A percentile compares a stretch with the other conserved stretches of the same genome.
phyloP scores from a whole-genome alignment of 2,329 filamentous ascomycete species.

The Penicillium sclerotiorum region DNA sequence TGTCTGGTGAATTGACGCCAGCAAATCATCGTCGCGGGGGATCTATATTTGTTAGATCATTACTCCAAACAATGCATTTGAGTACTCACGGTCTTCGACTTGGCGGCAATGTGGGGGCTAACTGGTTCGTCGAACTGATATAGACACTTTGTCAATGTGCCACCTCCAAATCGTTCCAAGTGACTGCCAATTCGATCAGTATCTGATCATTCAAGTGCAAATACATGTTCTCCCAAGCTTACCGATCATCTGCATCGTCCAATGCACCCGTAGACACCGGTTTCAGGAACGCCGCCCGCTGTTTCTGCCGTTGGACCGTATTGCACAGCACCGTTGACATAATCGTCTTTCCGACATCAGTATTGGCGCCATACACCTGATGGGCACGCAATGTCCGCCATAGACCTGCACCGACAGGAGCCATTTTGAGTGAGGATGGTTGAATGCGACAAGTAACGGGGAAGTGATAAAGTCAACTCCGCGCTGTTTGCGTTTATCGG shows the following conservation, averaged over 20 bases:
- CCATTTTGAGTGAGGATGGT: slow-evolving; percentile 32
- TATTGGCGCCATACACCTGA: slow-evolving; percentile 83
- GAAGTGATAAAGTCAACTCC: neutral
- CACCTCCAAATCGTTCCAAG: slow-evolving; percentile 60
- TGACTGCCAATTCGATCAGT: slow-evolving; percentile 54
- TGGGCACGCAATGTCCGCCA: slow-evolving; percentile 70
- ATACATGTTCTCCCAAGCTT: slow-evolving; percentile 17
- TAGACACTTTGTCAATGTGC: slow-evolving; percentile 62
- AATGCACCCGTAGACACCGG: slow-evolving; percentile 76
- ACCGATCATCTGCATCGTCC: slow-evolving; percentile 72
- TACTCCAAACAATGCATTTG: slow-evolving; percentile 46
- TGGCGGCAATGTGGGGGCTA: slow-evolving; percentile 76
- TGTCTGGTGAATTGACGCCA: slow-evolving; percentile 52
- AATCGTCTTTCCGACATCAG: slow-evolving; percentile 82
- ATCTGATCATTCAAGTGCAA: neutral
- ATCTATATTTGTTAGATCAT: slow-evolving; percentile 39
- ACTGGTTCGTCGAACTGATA: slow-evolving; percentile 73
- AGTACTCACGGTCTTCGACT: slow-evolving; percentile 38
- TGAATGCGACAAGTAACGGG: neutral
- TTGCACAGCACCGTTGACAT: slow-evolving; percentile 73
- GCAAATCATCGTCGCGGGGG: slow-evolving; percentile 53
- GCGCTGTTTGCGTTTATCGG: slow-evolving; percentile 8
- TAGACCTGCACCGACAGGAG: slow-evolving; percentile 61
- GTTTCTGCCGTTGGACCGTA: slow-evolving; percentile 53
- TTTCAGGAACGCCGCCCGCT: slow-evolving; percentile 69